Conservation (phyloP, 2,329 filamentous ascomycete genomes). For the Neurospora sp. region DNA sequence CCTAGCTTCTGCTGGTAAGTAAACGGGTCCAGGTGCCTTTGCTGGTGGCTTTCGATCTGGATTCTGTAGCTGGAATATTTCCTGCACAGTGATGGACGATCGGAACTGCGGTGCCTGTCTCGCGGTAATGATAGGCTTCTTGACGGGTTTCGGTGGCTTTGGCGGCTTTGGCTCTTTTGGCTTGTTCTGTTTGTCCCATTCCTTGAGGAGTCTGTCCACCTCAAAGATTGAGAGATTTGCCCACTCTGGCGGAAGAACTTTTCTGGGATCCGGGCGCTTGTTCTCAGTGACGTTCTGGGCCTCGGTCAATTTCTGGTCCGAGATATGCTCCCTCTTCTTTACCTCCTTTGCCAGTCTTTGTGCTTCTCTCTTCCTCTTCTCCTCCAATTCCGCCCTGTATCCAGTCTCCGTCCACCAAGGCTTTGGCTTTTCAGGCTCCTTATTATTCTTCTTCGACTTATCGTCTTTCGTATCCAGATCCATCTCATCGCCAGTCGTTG, state of each 20-base stretch:
- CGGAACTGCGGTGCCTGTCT: neutral
- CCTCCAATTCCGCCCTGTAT: neutral
- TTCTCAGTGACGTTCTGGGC: neutral
- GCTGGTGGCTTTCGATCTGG: neutral
- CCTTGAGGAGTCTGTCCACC: neutral
- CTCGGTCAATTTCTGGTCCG: conserved; percentile 15
- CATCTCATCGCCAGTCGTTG: neutral
- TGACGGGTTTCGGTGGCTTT: neutral
- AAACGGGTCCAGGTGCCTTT: neutral
- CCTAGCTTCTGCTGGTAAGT: neutral
- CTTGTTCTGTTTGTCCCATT: neutral
- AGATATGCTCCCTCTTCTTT: conserved; percentile 2
- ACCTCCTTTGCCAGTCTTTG: conserved; percentile 18
- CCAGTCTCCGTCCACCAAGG: neutral
- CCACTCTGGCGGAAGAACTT: neutral
- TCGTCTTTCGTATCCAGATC: neutral
- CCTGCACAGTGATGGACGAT: neutral
- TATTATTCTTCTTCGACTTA: neutral
- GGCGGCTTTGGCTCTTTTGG: neutral
- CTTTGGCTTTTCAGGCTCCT: neutral
- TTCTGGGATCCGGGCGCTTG: neutral
- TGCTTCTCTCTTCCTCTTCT: conserved; percentile 2
- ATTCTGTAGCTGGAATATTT: neutral
- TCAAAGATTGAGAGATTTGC: neutral
- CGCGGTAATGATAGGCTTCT: neutral